Evolutionary conservation across 805 yeast genomes (phyloP), one percentile per base, ranked within the genome.

Genomic region (Saccharomycopsis oosterbeekiorum): DNA sequence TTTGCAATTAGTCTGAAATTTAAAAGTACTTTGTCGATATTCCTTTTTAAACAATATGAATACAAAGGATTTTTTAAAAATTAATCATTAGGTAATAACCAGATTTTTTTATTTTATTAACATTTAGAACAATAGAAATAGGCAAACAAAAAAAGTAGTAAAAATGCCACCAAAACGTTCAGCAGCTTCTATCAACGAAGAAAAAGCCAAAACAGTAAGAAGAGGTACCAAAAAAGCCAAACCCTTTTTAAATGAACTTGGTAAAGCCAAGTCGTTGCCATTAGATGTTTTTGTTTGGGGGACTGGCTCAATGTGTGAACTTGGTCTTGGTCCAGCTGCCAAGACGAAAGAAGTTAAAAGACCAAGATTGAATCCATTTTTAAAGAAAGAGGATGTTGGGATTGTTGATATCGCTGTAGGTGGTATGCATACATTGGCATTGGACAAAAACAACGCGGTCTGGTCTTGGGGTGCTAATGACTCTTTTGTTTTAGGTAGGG

Each of bases 401-500:
- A 83, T 94, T 60, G 94, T 91, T 34, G 93, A 89, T 65, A 78
- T 94, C 68, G 90, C 96, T 0, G 96, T 84, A 29, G 99, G 99
- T 58, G 99, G 99, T 58, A 93, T 94, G 87, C 99, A 94, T 70
- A 83, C 88, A 0, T 70, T 94, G 55, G 97, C 93, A 0, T 74
- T 93, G 58, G 97, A 91, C 70, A 72, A 81, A 47, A 76, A 83
- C 17, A 90, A 90, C 66, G 78, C 81, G 62, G 73, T 94, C n/a
- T 94, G 97, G 97, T 88, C 97, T 2, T 94, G 99, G 99, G 99
- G 99, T 62, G 88, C 89, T 55, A 94, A 94, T 68, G 99, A 94
- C 69, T 85, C 91, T 64, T 90, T 87, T 42, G 97, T 89, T 3
- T 77, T 94, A 54, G 99, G 98, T 19, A 84, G 99, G 71, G 89